These are phyloP conservation scores for Fusarium bactridioides DNA, from an alignment of 2,329 filamentous ascomycete species.

Conservation along the genomic window DNA sequence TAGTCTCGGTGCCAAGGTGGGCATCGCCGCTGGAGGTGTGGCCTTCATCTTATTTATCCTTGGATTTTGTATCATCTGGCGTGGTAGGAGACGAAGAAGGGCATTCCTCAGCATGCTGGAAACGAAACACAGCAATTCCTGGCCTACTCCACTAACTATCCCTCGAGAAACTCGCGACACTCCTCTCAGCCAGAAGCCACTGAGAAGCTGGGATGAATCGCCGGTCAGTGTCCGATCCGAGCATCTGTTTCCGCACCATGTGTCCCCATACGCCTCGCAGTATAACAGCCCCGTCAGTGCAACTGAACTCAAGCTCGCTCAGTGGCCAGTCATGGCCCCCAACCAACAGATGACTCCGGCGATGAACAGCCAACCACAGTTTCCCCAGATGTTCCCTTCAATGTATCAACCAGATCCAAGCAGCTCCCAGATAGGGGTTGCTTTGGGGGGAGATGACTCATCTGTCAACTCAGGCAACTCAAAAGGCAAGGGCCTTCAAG, in stretches of 20 bases:
- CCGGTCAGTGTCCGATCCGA: conserved; percentile 51
- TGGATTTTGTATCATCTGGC: conserved; percentile 64
- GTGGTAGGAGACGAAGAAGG: conserved; percentile 63
- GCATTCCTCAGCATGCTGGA: conserved; percentile 51
- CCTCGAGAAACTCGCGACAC: conserved; percentile 48
- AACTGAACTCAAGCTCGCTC: background rate
- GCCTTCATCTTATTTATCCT: conserved; percentile 55
- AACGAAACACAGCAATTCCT: conserved; percentile 32
- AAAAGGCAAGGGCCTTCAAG: background rate
- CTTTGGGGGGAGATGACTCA: background rate
- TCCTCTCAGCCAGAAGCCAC: conserved; percentile 54
- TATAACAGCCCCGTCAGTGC: background rate
- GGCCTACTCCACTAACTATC: conserved; percentile 48
- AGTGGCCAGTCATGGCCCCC: background rate
- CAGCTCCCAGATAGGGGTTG: background rate
- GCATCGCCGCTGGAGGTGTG: conserved; percentile 63
- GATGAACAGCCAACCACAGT: background rate
- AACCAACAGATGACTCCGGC: background rate
- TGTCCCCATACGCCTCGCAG: background rate
- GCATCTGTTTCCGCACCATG: background rate
- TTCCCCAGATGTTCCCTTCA: background rate
- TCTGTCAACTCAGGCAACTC: background rate
- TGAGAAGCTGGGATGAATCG: conserved; percentile 60
- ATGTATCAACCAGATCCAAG: background rate
- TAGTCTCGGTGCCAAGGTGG: conserved; percentile 63